Evolutionary conservation across 2,329 filamentous ascomycete genomes (phyloP).

Genomic region (Cryphonectria carpinicola): DNA sequence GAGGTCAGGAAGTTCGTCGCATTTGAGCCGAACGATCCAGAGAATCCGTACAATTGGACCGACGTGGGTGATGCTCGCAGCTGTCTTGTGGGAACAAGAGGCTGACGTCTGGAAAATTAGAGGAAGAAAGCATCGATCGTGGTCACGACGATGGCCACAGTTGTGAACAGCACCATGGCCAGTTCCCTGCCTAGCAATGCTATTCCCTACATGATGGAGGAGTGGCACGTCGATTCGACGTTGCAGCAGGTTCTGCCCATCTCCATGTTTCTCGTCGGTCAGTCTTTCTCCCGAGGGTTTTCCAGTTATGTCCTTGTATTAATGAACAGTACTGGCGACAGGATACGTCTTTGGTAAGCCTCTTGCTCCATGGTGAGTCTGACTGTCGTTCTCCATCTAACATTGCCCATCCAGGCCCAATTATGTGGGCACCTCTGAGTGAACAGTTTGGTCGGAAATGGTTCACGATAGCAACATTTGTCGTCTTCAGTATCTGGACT

Average conservation of each 20-base stretch:
- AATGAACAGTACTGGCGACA: conserved; percentile 10
- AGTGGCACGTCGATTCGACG: conserved; percentile 59
- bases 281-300: conserved; percentile 7
- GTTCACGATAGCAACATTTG: conserved; percentile 50
- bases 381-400: background rate
- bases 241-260: conserved; percentile 59
- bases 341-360: conserved; percentile 60
- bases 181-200: conserved; percentile 68
- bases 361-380: background rate
- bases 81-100: conserved; percentile 7
- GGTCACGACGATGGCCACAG: conserved; percentile 58
- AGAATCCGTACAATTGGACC: conserved; percentile 60
- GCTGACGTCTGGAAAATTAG: conserved; percentile 39
- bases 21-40: conserved; percentile 53
- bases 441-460: conserved; percentile 65
- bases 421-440: conserved; percentile 67
- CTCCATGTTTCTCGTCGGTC: conserved; percentile 63
- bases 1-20: conserved; percentile 43
- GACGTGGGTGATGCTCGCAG: conserved; percentile 32
- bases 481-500: conserved; percentile 54
- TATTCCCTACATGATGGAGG: conserved; percentile 57
- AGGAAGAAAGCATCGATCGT: conserved; percentile 59
- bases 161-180: conserved; percentile 71
- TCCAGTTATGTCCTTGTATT: background rate
- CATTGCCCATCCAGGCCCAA: conserved; percentile 42